Base-by-base conservation (phyloP, 768 basidiomycete genomes). In the Saitozyma podzolica region DNA sequence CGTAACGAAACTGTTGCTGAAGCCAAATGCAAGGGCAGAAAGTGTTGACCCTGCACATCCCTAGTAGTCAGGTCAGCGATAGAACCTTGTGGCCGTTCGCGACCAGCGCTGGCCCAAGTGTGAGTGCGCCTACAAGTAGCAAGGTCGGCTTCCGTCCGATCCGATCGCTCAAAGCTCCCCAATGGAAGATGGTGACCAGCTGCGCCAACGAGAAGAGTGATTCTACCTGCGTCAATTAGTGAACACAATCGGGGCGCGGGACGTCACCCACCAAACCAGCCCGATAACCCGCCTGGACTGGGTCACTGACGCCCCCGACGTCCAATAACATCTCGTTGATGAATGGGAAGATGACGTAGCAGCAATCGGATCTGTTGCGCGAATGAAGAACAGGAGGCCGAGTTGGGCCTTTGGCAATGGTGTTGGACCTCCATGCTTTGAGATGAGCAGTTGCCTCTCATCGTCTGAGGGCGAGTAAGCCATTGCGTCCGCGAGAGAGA, bases 261-360 rank as follows among this genome's bases (percentile, higher is more conserved):
- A 14, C 14, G 13, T 14, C 47, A 68, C 66, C 61, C 41, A 72
- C 70, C 56, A 72, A 29, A 45, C 70, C 70, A 19, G 70, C 70
- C 37, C 62, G 59, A 41, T 64, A 72, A 2, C 70, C 70, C 8
- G 62, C 67, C 43, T 63, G 55, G 37, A 64, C 62, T 5, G 64
- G 63, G 51, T 65, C 63, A 13, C 58, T 56, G 16, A 64, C 70
- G 9, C 54, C 65, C 3, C 64, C 64, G 49, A 68, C 11, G 20
- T 72, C 64, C 8, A 72, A 29, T 11, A 72, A 54, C 70, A 72
- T 72, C 58, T 72, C 64, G 41, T 72, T 68, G 67, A 72, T 63
- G 54, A 66, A 72, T 16, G 70, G 70, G 62, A 72, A 72, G 29
- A 43, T 59, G 50, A 68, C 50, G 61, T 65, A 64, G 59, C 68